Percentiles rank a stretch among this genome's conserved stretches.
phyloP scores from a whole-genome alignment of 352 stramenopile genomes.

The Aphanomyces cochlioides region DNA sequence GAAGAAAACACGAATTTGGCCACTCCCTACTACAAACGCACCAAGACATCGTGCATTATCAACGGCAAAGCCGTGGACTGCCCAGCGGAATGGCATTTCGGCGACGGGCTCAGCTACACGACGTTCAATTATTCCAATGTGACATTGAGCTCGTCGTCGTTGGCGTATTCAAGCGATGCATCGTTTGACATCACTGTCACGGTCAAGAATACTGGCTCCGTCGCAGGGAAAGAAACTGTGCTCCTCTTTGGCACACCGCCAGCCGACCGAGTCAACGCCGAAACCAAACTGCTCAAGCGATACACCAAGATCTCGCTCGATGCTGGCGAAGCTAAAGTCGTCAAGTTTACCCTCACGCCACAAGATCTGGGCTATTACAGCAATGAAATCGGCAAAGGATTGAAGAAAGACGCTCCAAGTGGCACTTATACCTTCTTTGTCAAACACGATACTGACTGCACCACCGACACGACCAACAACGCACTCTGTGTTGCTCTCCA shows the following conservation, averaged over 20 bases:
- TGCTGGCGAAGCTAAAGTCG: constrained; percentile 33
- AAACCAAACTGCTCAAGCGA: constrained; percentile 43
- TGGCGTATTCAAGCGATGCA: constrained; percentile 1
- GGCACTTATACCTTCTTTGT: constrained; percentile 61
- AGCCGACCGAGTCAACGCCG: constrained; percentile 30
- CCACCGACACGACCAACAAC: neutral
- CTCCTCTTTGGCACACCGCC: constrained; percentile 41
- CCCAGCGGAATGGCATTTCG: constrained; percentile 71
- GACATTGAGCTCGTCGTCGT: constrained; percentile 36
- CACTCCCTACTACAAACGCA: constrained; percentile 43
- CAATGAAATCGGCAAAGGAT: constrained; percentile 45
- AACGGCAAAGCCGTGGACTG: constrained; percentile 34
- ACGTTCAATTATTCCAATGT: constrained; percentile 55
- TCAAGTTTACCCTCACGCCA: constrained; percentile 44
- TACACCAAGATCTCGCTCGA: constrained; percentile 46
- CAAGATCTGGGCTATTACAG: constrained; percentile 58
- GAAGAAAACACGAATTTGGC: constrained; percentile 47
- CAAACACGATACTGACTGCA: constrained; percentile 48
- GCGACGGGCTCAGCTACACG: constrained; percentile 68
- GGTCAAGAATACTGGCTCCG: constrained; percentile 36
- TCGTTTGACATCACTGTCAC: constrained; percentile 33
- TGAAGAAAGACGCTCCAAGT: constrained; percentile 38
- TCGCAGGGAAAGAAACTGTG: constrained; percentile 44
- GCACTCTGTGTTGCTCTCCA: neutral
- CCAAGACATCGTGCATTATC: constrained; percentile 35